Evolutionary conservation across 805 yeast species (phyloP).

Genomic region (Suhomyces sp.): DNA sequence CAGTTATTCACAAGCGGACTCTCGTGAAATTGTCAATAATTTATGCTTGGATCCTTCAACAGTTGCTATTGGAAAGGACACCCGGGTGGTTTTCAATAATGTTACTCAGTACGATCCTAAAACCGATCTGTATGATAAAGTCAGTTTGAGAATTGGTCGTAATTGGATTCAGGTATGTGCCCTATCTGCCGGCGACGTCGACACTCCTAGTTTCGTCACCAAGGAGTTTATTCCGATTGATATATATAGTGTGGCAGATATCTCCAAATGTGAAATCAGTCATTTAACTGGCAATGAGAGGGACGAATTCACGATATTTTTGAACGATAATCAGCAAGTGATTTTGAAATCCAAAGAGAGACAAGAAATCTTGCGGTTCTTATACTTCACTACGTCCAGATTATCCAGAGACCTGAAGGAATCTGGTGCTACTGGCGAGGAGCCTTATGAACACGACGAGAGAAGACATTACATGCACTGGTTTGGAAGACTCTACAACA

Average conservation of each 20-base stretch:
- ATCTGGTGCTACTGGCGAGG: constrained; percentile 6
- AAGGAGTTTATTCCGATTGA: constrained; percentile 34
- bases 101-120: constrained; percentile 47
- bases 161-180: constrained; percentile 54
- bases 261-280: constrained; percentile 35
- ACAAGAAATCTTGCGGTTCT: constrained; percentile 64
- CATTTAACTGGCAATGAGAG: constrained; percentile 21
- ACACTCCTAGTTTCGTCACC: constrained; percentile 21
- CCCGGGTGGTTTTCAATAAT: constrained; percentile 32
- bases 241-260: constrained; percentile 29
- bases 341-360: constrained; percentile 35
- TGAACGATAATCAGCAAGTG: constrained; percentile 25
- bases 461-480: constrained; percentile 30
- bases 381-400: constrained; percentile 64
- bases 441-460: background rate
- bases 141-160: constrained; percentile 66
- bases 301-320: constrained; percentile 35
- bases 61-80: constrained; percentile 33
- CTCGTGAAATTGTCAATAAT: constrained; percentile 29
- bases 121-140: constrained; percentile 53
- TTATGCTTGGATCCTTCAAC: constrained; percentile 37
- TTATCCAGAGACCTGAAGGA: constrained; percentile 17
- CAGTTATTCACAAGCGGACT: constrained; percentile 35
- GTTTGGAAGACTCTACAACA: constrained; percentile 61
- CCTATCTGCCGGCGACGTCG: constrained; percentile 19